A percentile compares a stretch with the other conserved stretches of the same genome.
phyloP scores from a whole-genome alignment of 805 yeast species.

The Candida caryicola region DNA sequence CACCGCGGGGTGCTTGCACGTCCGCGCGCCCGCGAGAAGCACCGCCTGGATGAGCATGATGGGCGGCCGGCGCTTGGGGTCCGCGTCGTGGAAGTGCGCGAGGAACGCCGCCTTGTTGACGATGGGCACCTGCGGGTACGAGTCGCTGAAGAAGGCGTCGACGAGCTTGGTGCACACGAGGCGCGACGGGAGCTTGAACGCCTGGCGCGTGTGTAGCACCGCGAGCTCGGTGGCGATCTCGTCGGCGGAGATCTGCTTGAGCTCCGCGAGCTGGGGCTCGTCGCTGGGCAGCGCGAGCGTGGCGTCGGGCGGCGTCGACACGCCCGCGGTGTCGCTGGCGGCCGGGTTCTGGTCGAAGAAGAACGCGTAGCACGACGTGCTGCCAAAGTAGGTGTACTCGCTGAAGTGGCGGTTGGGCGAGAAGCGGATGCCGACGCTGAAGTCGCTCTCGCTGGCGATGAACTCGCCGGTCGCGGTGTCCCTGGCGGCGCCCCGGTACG shows the following conservation, averaged over 20 bases:
- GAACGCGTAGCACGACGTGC: constrained; percentile 9
- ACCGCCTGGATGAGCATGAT: constrained; percentile 7
- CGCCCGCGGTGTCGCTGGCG: background rate
- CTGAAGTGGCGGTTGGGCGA: constrained; percentile 4
- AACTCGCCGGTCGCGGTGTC: constrained; percentile 3
- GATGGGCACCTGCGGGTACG: constrained; percentile 12
- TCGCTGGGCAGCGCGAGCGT: background rate
- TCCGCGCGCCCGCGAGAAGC: constrained; percentile 7
- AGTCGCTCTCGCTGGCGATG: background rate
- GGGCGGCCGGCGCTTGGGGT: constrained; percentile 11
- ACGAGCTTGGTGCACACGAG: constrained; percentile 2
- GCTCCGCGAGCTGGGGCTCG: background rate
- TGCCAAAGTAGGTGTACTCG: constrained; percentile 9
- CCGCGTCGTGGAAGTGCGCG: constrained; percentile 8
- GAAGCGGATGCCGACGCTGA: constrained; percentile 2
- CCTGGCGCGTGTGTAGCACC: constrained; percentile 6
- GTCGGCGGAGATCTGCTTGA: background rate
- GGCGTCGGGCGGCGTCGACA: background rate
- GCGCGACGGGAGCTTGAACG: constrained; percentile 8
- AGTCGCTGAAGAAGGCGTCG: constrained; percentile 7
- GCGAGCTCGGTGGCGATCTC: constrained; percentile 6
- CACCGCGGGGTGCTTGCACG: constrained; percentile 8
- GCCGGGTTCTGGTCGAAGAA: constrained; percentile 3
- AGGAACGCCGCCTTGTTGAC: constrained; percentile 9
- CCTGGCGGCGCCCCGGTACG: background rate